phyloP scores from a whole-genome alignment of 1,284 basidiomycete genomes.

The Cutaneotrichosporon spelunceum region DNA sequence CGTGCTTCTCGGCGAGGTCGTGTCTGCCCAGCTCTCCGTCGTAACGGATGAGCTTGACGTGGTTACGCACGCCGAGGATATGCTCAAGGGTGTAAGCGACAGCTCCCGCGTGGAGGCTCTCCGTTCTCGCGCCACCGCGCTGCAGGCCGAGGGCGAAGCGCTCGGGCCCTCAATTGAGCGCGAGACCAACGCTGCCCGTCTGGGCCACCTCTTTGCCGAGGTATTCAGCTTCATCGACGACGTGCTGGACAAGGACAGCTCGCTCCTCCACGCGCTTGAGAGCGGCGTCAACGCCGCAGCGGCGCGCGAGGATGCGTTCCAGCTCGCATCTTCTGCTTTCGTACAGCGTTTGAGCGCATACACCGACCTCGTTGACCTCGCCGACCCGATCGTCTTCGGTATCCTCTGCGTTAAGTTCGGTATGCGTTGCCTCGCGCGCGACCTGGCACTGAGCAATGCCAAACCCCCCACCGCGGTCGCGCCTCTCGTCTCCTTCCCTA shows the following conservation, averaged over 20 bases:
- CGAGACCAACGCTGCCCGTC: slow-evolving; percentile 57
- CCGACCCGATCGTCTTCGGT: slow-evolving; percentile 61
- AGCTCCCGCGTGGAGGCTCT: slow-evolving; percentile 55
- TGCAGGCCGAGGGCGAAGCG: slow-evolving; percentile 36
- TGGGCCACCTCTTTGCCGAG: slow-evolving; percentile 80
- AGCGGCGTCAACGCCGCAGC: slow-evolving; percentile 31
- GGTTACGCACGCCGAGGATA: slow-evolving; percentile 60
- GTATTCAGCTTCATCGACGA: slow-evolving; percentile 62
- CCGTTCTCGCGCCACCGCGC: slow-evolving; percentile 19
- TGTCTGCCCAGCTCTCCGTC: slow-evolving; percentile 55
- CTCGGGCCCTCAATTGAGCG: slow-evolving; percentile 46
- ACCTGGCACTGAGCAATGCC: slow-evolving; percentile 19
- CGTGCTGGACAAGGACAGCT: slow-evolving; percentile 36
- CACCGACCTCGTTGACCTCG: slow-evolving; percentile 63
- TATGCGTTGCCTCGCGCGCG: slow-evolving; percentile 58
- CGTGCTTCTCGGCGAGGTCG: slow-evolving; percentile 58
- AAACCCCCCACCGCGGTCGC: slow-evolving; percentile 39
- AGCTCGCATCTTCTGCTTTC: slow-evolving; percentile 53
- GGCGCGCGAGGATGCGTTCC: slow-evolving; percentile 49
- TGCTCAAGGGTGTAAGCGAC: slow-evolving; percentile 61
- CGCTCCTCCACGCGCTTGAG: slow-evolving; percentile 38
- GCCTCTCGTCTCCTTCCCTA: slow-evolving; percentile 30
- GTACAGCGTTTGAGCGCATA: slow-evolving; percentile 53
- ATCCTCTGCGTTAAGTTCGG: slow-evolving; percentile 70
- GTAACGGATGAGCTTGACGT: slow-evolving; percentile 60